Conservation (phyloP, 148 eudicot species). For the Talinum fruticosum region DNA sequence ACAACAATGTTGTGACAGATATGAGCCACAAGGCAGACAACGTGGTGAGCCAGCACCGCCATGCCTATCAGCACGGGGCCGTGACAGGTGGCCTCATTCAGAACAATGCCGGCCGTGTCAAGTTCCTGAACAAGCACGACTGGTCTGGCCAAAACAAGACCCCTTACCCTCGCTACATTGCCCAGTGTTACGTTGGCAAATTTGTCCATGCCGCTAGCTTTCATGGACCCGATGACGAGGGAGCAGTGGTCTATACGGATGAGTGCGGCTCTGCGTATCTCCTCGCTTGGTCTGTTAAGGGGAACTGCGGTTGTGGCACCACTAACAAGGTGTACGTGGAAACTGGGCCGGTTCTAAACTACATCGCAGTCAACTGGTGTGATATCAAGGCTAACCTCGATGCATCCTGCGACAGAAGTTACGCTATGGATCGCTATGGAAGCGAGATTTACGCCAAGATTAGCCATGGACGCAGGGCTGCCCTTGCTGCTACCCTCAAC, state of each 20-base stretch:
- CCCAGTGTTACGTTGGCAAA: background rate
- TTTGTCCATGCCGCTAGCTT: background rate
- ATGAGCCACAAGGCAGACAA: background rate
- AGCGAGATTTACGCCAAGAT: too few relatives aligned
- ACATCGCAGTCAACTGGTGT: background rate
- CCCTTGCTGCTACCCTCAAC: too few relatives aligned
- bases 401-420: background rate
- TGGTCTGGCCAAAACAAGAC: background rate
- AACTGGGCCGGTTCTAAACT: background rate
- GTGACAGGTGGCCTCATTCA: background rate
- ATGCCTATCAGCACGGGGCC: background rate
- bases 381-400: background rate
- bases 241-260: background rate
- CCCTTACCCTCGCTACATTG: background rate
- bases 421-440: too few relatives aligned
- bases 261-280: background rate
- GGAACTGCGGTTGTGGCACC: background rate
- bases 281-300: background rate
- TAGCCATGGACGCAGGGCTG: too few relatives aligned
- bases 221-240: background rate
- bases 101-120: background rate
- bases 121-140: background rate
- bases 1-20: background rate
- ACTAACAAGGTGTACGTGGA: slow-evolving; percentile 2
- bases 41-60: background rate